A percentile compares a stretch with the other conserved stretches of the same genome.
phyloP scores from a whole-genome alignment of 805 yeast genomes.

The Sugiyamaella mastotermitis region DNA sequence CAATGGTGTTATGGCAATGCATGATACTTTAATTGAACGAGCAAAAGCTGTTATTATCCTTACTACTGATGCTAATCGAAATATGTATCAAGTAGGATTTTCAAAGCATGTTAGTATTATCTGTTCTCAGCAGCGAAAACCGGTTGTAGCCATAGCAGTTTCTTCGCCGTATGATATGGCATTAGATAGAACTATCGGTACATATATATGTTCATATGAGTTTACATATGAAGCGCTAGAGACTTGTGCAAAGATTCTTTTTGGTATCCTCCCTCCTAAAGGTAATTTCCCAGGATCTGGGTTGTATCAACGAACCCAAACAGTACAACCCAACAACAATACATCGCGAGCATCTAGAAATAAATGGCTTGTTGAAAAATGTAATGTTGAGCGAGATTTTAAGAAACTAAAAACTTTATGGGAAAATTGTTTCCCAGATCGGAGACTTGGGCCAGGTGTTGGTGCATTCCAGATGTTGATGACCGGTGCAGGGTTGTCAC shows the following conservation, averaged over 20 bases:
- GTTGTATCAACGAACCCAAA: constrained; percentile 20
- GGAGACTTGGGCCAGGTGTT: constrained; percentile 20
- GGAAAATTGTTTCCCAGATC: constrained; percentile 34
- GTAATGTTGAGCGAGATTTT: constrained; percentile 46
- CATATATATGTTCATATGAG: constrained; percentile 56
- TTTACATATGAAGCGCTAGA: constrained; percentile 48
- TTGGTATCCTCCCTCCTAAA: constrained; percentile 47
- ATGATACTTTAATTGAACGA: constrained; percentile 47
- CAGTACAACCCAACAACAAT: constrained; percentile 8
- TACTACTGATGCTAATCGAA: constrained; percentile 52
- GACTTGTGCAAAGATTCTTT: constrained; percentile 44
- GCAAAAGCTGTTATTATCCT: constrained; percentile 40
- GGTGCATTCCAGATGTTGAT: constrained; percentile 19
- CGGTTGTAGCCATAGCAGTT: constrained; percentile 53
- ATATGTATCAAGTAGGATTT: constrained; percentile 56
- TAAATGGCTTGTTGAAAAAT: constrained; percentile 54
- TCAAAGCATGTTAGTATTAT: constrained; percentile 51
- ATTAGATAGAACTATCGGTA: constrained; percentile 46
- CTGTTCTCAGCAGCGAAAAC: constrained; percentile 45
- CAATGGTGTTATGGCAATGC: constrained; percentile 46
- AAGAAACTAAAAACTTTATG: constrained; percentile 40
- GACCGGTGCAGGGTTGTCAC: constrained; percentile 11
- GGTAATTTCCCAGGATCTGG: constrained; percentile 54
- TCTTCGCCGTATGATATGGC: constrained; percentile 59
- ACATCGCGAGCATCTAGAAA: constrained; percentile 9